Evolutionary conservation across 345 rosid species (phyloP), one percentile per base, ranked within the genome.

Genomic region (Eutrema japonicum): DNA sequence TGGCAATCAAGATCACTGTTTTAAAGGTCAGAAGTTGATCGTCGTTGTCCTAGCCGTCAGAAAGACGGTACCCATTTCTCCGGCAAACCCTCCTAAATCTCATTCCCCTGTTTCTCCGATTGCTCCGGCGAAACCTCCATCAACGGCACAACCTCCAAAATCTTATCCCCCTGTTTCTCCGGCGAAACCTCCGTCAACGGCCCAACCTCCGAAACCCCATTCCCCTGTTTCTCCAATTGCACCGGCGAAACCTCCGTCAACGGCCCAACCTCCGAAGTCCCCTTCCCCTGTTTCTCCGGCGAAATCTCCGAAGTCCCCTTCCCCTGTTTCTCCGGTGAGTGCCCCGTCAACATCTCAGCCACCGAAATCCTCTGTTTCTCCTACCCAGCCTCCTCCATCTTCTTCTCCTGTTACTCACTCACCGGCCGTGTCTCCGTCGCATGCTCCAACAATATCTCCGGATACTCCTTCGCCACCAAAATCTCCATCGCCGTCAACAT

Each of bases 21-120:
- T 50, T 22, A 80, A 80, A 26, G 96, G 89, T 1, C 96, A 90
- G 72, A 92, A 81, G 66, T 22, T 88, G 51, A 58, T 69, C 40
- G 77, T 85, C 5, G 72, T 68, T 8, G 97, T 91, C 3, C 36
- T 90, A 51, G 72, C 88, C 36, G 6, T 37, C 0, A 78, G 82
- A 42, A 30, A 59, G 9, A 10, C 9, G 0, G 52, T 9, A 26
- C 68, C 71, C 6, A n/a, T 63, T 70, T 63, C 80, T 56, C 80
- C 76, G 16, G 79, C 66, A 1, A 69, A 76, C 0, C 43, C 78
- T 1, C 82, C 85, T 0, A 68, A 49, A 16, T 42, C 77, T 0
- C 46, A 26, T 41, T 30, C 68, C 14, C 69, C 62, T 75, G 69
- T 10, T 45, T 68, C 74, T 10, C 48, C 55, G 0, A 2, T 33